Base-by-base conservation (phyloP, 1,284 basidiomycete genomes). In the Ustilago cynodontis region DNA sequence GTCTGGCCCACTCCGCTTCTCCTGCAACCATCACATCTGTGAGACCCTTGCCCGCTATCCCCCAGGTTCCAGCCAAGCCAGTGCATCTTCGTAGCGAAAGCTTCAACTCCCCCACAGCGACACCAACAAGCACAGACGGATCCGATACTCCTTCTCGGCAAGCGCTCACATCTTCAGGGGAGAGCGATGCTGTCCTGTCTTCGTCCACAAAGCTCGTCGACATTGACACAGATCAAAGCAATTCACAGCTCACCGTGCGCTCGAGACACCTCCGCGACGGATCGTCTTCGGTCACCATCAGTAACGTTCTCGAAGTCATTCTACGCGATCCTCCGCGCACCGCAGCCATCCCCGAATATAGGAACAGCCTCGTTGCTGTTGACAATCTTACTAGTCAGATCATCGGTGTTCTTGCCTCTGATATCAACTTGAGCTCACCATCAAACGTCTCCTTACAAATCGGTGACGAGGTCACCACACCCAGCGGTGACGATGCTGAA, bases 301-400 rank as follows among this genome's bases (percentile, higher is more conserved):
- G 56, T 20, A 50, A 66, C 47, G 22, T 28, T 22, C 70, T 64
- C 8, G 51, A 61, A 24, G 47, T 60, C 26, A 41, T 52, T 22
- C 43, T 59, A 9, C 60, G 60, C 35, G 41, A 47, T 22, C 28
- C 59, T 22, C 28, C 18, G 18, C 59, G 58, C 31, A 18, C 59
- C 0, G 35, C 47, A 20, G 24, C 45, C 9, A 54, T 45, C 33
- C 41, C 62, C 26, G 56, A 68, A n/a, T 80, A 77, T 31, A 63
- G 78, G 13, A 75, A 80, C 63, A 73, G 66, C 63, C 59, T 82
- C 13, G 75, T 82, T 6, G 79, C 79, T 11, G 67, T 82, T 33
- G 81, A 82, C 58, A 77, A 81, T 31, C 62, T 76, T 39, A 81
- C 77, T 2, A 79, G 81, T 18, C 65, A 77, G 29, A 71, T 82